These are phyloP conservation scores for Cornus controversa DNA, from an alignment of 148 eudicot species.

Conservation along the genomic window DNA sequence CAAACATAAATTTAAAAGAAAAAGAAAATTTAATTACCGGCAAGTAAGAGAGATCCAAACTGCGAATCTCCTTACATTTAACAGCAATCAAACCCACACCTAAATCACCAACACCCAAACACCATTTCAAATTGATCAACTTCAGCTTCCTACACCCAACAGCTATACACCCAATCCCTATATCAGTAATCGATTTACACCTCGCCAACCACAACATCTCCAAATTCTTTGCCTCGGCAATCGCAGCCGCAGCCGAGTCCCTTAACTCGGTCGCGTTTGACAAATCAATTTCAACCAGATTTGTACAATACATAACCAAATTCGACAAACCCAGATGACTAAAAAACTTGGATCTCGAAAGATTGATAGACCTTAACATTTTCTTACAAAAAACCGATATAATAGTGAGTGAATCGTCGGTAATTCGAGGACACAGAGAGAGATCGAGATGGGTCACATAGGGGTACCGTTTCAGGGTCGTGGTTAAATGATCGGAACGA, in stretches of 20 bases:
- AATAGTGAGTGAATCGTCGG: slow-evolving; percentile 42
- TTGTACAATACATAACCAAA: slow-evolving; percentile 46
- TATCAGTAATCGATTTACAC: slow-evolving; percentile 85
- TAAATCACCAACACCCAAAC: slow-evolving; percentile 86
- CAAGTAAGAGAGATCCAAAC: slow-evolving; percentile 89
- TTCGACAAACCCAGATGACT: slow-evolving; percentile 56
- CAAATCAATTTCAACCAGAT: slow-evolving; percentile 66
- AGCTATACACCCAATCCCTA: slow-evolving; percentile 94
- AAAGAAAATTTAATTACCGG: slow-evolving; percentile 49
- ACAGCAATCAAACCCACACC: slow-evolving; percentile 89
- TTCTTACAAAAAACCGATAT: slow-evolving; percentile 20
- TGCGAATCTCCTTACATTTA: slow-evolving; percentile 68
- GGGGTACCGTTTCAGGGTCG: slow-evolving; percentile 46
- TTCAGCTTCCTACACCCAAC: slow-evolving; percentile 84
- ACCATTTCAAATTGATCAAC: slow-evolving; percentile 77
- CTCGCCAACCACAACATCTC: slow-evolving; percentile 70
- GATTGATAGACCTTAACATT: slow-evolving; percentile 44
- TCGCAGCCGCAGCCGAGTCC: slow-evolving; percentile 57
- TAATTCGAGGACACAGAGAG: slow-evolving; percentile 69
- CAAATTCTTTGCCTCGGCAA: slow-evolving; percentile 71
- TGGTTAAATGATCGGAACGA: slow-evolving; percentile 46
- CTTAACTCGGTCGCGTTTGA: slow-evolving; percentile 67
- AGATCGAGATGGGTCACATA: slow-evolving; percentile 44
- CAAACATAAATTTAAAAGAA: slow-evolving; percentile 4
- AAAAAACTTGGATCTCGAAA: slow-evolving; percentile 64